Base-by-base conservation (phyloP, 805 yeast species). In the Lipomyces yamadae region DNA sequence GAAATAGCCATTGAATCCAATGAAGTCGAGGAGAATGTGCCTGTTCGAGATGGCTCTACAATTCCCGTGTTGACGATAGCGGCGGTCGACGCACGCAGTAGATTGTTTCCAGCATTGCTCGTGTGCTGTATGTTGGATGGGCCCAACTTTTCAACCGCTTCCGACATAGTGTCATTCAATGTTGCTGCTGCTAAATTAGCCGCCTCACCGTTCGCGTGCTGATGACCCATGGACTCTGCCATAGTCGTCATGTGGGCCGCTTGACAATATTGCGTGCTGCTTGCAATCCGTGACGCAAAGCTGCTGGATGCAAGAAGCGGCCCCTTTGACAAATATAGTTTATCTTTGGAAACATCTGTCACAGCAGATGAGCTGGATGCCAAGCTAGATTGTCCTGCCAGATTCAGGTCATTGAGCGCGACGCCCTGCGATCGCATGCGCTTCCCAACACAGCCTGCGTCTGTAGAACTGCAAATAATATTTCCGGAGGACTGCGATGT, bases 401-500 rank as follows among this genome's bases (percentile, higher is more conserved):
- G 24, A 33, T 54, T 33, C 32, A 30, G 33, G n/a, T 30, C 37
- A 10, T 54, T 33, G 24, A n/a, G 13, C 37, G 29, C 37, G 18
- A 30, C 37, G 13, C n/a, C 33, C 37, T 30, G 37, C 15, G 57
- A n/a, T 18, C 42, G 57, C 42, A 33, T 34, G 8, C 57, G 42
- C 5, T 29, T 29, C 18, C 7, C 37, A 5, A 15, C 24, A 5
- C 5, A n/a, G n/a, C 35, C 24, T 24, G 57, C 32, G 15, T 30
- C 57, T 8, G 34, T 13, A 8, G 57, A n/a, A 24, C 42, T 29
- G 11, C 39, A 45, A 6, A 34, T 30, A 45, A 57, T 24, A 57
- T 42, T 42, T 13, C 35, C 52, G 5, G 60, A 57, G 18, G 52
- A 57, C 30, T 57, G 60, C 32, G 60, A 57, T 24, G 35, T 4